Conservation (phyloP, 2,329 filamentous ascomycete species). For the Endoconidiophora polonica region DNA sequence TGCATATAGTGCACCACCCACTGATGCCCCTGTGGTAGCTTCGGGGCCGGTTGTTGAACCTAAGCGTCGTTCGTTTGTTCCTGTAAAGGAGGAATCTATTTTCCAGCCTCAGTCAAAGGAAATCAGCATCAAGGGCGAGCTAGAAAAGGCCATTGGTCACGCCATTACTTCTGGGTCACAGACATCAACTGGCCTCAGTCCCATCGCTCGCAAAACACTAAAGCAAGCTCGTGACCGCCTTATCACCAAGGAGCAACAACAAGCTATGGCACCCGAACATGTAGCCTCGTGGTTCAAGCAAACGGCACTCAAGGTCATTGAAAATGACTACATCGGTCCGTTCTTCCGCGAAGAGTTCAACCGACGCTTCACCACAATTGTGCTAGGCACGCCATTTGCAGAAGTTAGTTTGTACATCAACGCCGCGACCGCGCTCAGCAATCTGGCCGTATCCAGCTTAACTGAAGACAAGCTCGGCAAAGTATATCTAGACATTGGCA, state of each 20-base stretch:
- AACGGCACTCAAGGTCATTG: constrained; percentile 29
- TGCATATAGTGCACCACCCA: constrained; percentile 25
- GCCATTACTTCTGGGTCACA: constrained; percentile 29
- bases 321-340: constrained; percentile 39
- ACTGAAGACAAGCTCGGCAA: constrained; percentile 70
- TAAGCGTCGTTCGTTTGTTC: constrained; percentile 23
- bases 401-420: constrained; percentile 52
- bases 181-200: constrained; percentile 31
- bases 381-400: constrained; percentile 59
- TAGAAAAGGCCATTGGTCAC: constrained; percentile 30
- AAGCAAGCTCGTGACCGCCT: constrained; percentile 31
- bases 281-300: constrained; percentile 31
- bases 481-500: constrained; percentile 66
- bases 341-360: constrained; percentile 56
- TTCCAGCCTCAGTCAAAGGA: constrained; percentile 24
- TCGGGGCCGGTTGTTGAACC: constrained; percentile 16
- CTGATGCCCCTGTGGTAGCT: constrained; percentile 16
- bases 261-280: constrained; percentile 33
- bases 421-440: constrained; percentile 51
- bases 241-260: constrained; percentile 36
- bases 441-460: constrained; percentile 56
- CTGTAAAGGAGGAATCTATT: constrained; percentile 29
- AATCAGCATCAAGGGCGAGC: constrained; percentile 25
- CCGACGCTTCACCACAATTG: constrained; percentile 45
- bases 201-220: constrained; percentile 33